A percentile compares a stretch with the other conserved stretches of the same genome.
Evolutionary conservation across 2,329 filamentous ascomycete species (phyloP).

Genomic region (Alternaria burnsii): DNA sequence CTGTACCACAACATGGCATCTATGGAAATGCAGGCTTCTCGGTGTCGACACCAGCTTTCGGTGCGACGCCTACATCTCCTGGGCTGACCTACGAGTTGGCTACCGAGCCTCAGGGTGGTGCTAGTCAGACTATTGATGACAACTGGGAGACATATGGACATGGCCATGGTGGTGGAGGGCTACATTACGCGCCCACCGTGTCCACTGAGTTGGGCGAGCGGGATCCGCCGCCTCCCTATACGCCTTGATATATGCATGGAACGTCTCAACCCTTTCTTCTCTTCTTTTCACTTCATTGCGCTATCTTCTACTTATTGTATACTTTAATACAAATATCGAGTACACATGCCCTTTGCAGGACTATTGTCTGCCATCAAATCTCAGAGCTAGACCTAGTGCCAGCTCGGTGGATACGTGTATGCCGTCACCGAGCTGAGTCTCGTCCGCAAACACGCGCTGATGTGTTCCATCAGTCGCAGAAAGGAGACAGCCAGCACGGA

Average conservation of each 20-base stretch:
- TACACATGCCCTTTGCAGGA: not conserved
- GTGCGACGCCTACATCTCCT: slow-evolving; percentile 32
- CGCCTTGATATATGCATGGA: not conserved
- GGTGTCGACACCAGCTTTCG: slow-evolving; percentile 39
- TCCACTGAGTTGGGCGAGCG: slow-evolving; percentile 35
- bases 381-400: not conserved
- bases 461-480: too few relatives aligned
- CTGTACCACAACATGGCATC: slow-evolving; percentile 25
- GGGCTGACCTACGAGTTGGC: slow-evolving; percentile 25
- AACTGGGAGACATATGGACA: slow-evolving; percentile 40
- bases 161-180: not conserved
- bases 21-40: slow-evolving; percentile 42
- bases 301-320: not conserved
- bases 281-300: not conserved
- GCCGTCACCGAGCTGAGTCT: not conserved
- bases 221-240: slow-evolving; percentile 32
- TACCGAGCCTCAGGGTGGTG: slow-evolving; percentile 1
- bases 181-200: slow-evolving; percentile 27
- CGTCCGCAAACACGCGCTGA: not conserved
- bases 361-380: not conserved
- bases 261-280: not conserved
- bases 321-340: not conserved
- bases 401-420: not conserved
- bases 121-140: slow-evolving; percentile 33
- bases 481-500: too few relatives aligned